Percentiles rank a stretch among this genome's conserved stretches.
Evolutionary conservation across 805 yeast species (phyloP).

Genomic region (Wickerhamiella cacticola): DNA sequence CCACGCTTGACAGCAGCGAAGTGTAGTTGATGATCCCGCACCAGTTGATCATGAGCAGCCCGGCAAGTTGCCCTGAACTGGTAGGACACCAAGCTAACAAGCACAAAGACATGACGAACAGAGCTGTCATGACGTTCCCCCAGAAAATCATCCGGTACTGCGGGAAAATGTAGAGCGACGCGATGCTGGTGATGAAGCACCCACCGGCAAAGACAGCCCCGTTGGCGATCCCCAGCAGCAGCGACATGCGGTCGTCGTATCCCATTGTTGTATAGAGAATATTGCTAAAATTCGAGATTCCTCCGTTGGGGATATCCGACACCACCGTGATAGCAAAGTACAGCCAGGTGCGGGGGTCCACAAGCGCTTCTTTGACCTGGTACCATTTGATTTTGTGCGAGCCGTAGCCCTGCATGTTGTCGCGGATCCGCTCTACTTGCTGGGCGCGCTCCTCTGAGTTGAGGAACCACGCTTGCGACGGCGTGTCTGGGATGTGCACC

Average conservation of each 20-base stretch:
- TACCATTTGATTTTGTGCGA: conserved; percentile 39
- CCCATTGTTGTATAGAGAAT: conserved; percentile 34
- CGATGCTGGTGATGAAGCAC: conserved; percentile 15
- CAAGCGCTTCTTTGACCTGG: conserved; percentile 41
- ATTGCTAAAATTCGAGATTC: conserved; percentile 37
- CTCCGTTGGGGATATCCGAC: conserved; percentile 44
- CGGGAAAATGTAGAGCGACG: conserved; percentile 12
- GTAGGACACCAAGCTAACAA: conserved; percentile 36
- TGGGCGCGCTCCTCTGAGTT: conserved; percentile 36
- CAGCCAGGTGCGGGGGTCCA: conserved; percentile 41
- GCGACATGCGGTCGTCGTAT: conserved; percentile 23
- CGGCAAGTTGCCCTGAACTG: conserved; percentile 32
- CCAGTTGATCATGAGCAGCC: conserved; percentile 30
- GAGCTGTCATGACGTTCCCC: conserved; percentile 43
- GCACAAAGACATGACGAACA: conserved; percentile 35
- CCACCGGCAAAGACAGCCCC: conserved; percentile 34
- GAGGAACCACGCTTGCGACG: conserved; percentile 37
- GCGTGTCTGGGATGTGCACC: conserved; percentile 40
- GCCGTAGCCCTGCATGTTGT: conserved; percentile 47
- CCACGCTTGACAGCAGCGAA: conserved; percentile 14
- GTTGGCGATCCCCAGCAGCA: conserved; percentile 33
- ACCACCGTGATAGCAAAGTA: conserved; percentile 33
- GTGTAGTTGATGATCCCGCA: conserved; percentile 24
- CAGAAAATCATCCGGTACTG: conserved; percentile 16
- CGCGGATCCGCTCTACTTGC: conserved; percentile 42